Evolutionary conservation across 176 grass and related monocot genomes (phyloP).

Genomic region (Aechmea fasciata): DNA sequence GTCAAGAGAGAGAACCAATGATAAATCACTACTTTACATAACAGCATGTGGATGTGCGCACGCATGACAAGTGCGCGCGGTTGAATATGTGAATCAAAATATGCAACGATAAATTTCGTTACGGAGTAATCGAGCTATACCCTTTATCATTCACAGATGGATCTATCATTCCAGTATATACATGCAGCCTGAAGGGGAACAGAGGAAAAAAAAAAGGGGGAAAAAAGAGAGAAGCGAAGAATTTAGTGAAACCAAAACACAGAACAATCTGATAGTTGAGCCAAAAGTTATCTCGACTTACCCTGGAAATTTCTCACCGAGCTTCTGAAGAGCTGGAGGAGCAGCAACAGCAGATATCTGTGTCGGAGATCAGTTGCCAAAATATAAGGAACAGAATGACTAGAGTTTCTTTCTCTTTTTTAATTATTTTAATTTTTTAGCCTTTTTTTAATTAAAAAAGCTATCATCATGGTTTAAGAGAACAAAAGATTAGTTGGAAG

Average conservation of each 20-base stretch:
- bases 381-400: conserved; percentile 7
- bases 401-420: too few relatives aligned
- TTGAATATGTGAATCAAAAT: neutral
- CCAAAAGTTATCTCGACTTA: conserved; percentile 20
- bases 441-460: too few relatives aligned
- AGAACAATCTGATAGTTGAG: neutral
- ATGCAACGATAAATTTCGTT: neutral
- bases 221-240: conserved; percentile 1
- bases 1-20: neutral
- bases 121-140: conserved; percentile 36
- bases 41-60: neutral
- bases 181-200: conserved; percentile 45
- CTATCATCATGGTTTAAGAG: neutral
- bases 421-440: too few relatives aligned
- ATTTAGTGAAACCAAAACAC: neutral
- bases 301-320: conserved; percentile 81
- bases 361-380: neutral
- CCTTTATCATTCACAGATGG: conserved; percentile 91
- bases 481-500: neutral
- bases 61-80: neutral
- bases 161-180: conserved; percentile 92
- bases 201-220: too few relatives aligned
- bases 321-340: conserved; percentile 82
- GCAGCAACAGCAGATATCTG: conserved; percentile 92
- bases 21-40: neutral